Conservation (phyloP, 176 grass and related monocot species). For the Puya raimondii region DNA sequence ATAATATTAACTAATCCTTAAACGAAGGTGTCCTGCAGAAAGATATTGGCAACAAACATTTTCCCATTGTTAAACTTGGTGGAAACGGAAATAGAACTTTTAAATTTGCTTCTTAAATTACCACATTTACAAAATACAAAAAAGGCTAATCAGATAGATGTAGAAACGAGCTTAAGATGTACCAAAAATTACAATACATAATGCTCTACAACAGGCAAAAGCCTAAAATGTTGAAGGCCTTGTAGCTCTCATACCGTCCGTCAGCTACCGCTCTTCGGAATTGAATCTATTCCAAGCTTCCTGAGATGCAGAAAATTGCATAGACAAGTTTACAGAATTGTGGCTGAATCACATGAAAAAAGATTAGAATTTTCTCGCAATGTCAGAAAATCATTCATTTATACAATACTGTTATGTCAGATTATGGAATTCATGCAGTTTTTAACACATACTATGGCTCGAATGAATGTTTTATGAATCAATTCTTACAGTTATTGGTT, state of each 20-base stretch:
- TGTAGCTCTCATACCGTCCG: neutral
- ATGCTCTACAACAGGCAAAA: neutral
- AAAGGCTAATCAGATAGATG: neutral
- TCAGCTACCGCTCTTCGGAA: constrained; percentile 37
- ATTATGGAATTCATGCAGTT: too few relatives aligned
- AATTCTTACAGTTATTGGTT: too few relatives aligned
- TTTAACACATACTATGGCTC: too few relatives aligned
- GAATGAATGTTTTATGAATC: too few relatives aligned
- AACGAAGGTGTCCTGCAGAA: too few relatives aligned
- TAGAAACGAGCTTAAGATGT: neutral
- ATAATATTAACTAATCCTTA: too few relatives aligned
- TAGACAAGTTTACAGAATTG: neutral
- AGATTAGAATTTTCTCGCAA: neutral
- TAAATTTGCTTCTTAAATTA: neutral
- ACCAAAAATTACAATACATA: neutral
- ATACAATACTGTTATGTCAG: too few relatives aligned
- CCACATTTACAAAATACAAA: neutral
- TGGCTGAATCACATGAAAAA: neutral
- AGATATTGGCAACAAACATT: too few relatives aligned
- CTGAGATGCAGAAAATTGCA: constrained; percentile 19
- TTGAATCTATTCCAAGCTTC: constrained; percentile 80
- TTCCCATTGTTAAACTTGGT: too few relatives aligned
- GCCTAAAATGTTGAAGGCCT: neutral
- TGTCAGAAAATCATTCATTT: too few relatives aligned
- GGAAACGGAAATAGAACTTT: too few relatives aligned